Conservation (phyloP, 306 rosid species). For the Cucurbita argyrosperma region DNA sequence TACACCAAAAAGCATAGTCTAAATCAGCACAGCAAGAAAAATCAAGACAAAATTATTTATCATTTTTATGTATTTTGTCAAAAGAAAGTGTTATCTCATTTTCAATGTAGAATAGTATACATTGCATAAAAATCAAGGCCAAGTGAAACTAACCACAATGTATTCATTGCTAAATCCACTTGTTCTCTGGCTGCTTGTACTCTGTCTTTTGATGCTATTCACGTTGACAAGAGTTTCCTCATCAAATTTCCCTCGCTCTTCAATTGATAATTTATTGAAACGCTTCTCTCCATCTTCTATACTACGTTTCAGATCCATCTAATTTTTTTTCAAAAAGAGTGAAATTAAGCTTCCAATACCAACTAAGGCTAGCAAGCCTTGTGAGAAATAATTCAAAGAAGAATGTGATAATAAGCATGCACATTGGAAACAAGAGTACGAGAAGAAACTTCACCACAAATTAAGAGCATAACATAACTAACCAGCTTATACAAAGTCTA, state of each 20-base stretch:
- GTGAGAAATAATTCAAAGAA: not conserved
- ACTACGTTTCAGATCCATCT: conserved; percentile 74
- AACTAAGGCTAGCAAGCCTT: not conserved
- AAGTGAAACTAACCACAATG: conserved; percentile 57
- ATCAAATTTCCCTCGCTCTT: conserved; percentile 95
- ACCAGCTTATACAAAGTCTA: not conserved
- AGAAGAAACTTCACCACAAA: not conserved
- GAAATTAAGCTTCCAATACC: not conserved
- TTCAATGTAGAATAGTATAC: not conserved
- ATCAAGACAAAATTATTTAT: not conserved
- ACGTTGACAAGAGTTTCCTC: conserved; percentile 95
- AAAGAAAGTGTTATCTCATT: too few species aligned
- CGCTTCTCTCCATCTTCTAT: conserved; percentile 84
- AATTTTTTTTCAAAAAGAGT: conserved; percentile 7
- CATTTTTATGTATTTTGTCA: too few species aligned
- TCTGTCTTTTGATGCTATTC: conserved; percentile 67
- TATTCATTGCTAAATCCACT: conserved; percentile 91
- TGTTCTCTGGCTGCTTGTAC: conserved; percentile 55
- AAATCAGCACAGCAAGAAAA: not conserved
- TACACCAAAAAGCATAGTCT: not conserved
- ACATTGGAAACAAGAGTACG: not conserved
- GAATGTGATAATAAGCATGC: not conserved
- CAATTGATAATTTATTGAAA: conserved; percentile 91
- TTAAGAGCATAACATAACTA: not conserved
- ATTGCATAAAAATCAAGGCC: not conserved